A percentile compares a stretch with the other conserved stretches of the same genome.
Conservation (phyloP, 768 basidiomycete species). For the Gymnopilus junonius region DNA sequence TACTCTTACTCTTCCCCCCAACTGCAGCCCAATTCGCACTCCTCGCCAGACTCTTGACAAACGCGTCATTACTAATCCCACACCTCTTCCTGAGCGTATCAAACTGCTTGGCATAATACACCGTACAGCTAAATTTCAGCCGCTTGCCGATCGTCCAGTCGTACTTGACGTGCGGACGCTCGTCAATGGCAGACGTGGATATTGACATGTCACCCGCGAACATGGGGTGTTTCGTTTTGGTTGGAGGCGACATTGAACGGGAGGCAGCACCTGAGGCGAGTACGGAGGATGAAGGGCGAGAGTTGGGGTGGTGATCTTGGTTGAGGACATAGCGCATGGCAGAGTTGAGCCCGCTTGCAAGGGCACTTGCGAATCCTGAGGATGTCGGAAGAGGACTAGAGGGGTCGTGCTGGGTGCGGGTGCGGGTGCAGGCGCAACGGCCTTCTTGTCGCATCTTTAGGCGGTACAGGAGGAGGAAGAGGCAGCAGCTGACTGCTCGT, state of each 20-base stretch:
- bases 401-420: neutral
- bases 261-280: slow-evolving; percentile 12
- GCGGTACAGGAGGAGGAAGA: slow-evolving; percentile 33
- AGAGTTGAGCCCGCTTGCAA: slow-evolving; percentile 56
- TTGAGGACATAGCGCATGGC: slow-evolving; percentile 66
- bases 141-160: slow-evolving; percentile 79
- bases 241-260: slow-evolving; percentile 27
- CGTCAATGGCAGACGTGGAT: slow-evolving; percentile 52
- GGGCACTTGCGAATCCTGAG: slow-evolving; percentile 47
- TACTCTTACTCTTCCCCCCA: slow-evolving; percentile 80
- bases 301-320: slow-evolving; percentile 35
- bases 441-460: slow-evolving; percentile 21
- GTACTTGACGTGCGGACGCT: slow-evolving; percentile 82
- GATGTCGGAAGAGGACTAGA: slow-evolving; percentile 27
- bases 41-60: slow-evolving; percentile 61
- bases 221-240: slow-evolving; percentile 51
- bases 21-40: slow-evolving; percentile 74
- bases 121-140: slow-evolving; percentile 78
- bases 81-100: slow-evolving; percentile 67
- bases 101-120: slow-evolving; percentile 84
- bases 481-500: neutral
- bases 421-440: neutral
- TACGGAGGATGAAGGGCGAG: neutral
- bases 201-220: slow-evolving; percentile 43
- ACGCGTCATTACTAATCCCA: slow-evolving; percentile 59